These are phyloP conservation scores for Populus deltoides DNA, from an alignment of 345 rosid species.

Conservation along the genomic window DNA sequence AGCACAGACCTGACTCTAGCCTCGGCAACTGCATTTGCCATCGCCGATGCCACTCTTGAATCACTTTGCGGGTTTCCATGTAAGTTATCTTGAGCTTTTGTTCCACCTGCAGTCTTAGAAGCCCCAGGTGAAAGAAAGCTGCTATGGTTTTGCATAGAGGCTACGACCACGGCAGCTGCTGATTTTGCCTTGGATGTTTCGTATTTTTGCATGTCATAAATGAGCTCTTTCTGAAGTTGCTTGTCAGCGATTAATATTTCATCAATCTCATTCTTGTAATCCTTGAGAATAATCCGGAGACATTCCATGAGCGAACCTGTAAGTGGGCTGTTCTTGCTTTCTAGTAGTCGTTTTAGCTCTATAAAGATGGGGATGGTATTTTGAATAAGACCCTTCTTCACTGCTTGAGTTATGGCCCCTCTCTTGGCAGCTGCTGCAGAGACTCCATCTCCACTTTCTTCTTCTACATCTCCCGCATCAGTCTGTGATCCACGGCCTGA, in stretches of 20 bases:
- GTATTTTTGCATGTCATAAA: conserved; percentile 85
- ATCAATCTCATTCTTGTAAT: conserved; percentile 89
- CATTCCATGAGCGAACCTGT: conserved; percentile 94
- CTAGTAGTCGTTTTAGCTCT: conserved; percentile 82
- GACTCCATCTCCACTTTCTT: conserved; percentile 50
- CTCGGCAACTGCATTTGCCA: conserved; percentile 63
- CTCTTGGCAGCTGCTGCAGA: conserved; percentile 64
- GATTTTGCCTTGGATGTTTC: conserved; percentile 66
- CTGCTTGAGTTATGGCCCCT: conserved; percentile 83
- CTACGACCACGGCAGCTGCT: conserved; percentile 48
- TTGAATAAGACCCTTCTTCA: conserved; percentile 80
- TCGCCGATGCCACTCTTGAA: conserved; percentile 53
- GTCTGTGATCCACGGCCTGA: conserved; percentile 46
- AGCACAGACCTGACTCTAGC: conserved; percentile 68
- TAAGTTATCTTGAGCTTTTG: conserved; percentile 13
- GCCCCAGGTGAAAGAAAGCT: conserved; percentile 28
- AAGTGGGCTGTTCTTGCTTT: conserved; percentile 89
- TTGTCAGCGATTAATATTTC: conserved; percentile 87
- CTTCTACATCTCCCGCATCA: conserved; percentile 53
- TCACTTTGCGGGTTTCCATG: conserved; percentile 23
- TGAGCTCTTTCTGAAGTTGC: conserved; percentile 92
- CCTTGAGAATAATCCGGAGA: conserved; percentile 77
- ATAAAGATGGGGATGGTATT: conserved; percentile 94
- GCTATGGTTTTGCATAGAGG: conserved; percentile 35
- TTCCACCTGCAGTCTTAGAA: conserved; percentile 3